Conservation (phyloP, 2,329 filamentous ascomycete species). For the Pleurostoma richardsiae region DNA sequence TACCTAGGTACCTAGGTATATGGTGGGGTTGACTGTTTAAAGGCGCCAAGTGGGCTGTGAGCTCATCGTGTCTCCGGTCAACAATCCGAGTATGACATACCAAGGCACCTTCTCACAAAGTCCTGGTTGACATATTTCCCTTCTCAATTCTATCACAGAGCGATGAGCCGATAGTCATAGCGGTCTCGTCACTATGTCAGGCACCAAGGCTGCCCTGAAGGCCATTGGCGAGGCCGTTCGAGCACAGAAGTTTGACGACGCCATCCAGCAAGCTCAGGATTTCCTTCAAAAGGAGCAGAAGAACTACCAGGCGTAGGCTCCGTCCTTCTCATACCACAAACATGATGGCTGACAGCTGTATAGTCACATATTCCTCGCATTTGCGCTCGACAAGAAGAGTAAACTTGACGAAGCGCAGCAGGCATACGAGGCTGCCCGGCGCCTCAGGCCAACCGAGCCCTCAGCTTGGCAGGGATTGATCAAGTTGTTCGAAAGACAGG, state of each 20-base stretch:
- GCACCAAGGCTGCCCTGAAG: conserved; percentile 71
- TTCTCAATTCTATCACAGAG: not conserved
- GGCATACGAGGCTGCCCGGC: conserved; percentile 68
- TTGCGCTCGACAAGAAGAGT: conserved; percentile 74
- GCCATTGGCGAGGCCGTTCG: conserved; percentile 74
- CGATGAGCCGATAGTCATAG: not conserved
- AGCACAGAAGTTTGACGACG: conserved; percentile 73
- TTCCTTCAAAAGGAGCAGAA: conserved; percentile 68
- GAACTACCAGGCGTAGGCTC: conserved; percentile 73
- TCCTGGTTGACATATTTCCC: not conserved
- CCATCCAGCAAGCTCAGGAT: conserved; percentile 61
- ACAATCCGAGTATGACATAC: not conserved
- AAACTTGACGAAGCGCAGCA: conserved; percentile 68
- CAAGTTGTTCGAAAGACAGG: conserved; percentile 78
- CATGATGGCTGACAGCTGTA: conserved; percentile 5
- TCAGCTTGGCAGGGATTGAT: conserved; percentile 89
- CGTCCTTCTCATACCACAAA: not conserved
- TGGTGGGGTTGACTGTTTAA: not conserved
- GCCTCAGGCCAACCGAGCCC: conserved; percentile 67
- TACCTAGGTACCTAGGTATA: not conserved
- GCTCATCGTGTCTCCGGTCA: too few relatives aligned
- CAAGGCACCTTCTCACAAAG: not conserved
- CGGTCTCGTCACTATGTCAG: conserved; percentile 38
- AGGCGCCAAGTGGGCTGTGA: too few relatives aligned
- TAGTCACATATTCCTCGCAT: conserved; percentile 81